Base-by-base conservation (phyloP, 768 basidiomycete genomes). In the Lentinula lateritia region DNA sequence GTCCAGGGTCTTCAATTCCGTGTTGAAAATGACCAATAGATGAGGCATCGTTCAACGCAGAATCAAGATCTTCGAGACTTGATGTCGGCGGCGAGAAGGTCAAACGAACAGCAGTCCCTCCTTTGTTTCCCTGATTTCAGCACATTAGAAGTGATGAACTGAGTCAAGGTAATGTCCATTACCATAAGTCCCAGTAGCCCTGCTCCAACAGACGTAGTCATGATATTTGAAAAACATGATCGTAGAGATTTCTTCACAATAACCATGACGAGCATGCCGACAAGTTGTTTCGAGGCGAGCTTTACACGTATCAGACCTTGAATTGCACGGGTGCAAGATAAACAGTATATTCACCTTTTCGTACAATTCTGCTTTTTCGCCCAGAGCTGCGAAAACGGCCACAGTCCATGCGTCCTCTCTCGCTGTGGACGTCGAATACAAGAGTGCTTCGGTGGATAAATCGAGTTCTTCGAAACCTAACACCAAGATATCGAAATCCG, bases 141-240 rank as follows among this genome's bases (percentile, higher is more conserved):
- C 23, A 4, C 32, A n/a, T 52, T 6, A 52, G 16, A 34, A 9
- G 50, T 57, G n/a, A 38, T 16, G 38, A 38, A 12, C 32, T 15
- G 15, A 53, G 23, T 20, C 6, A 0, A 16, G 43, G 10, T 6
- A 39, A 64, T 48, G 59, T 36, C 23, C 77, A 16, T 28, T 66
- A 89, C 91, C 88, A 94, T 86, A 36, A 92, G 74, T 42, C 90
- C 90, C 76, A 92, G 79, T 28, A 92, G 84, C 0, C 92, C 92
- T 2, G 87, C 82, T 5, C 87, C 90, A n/a, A 83, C 83, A 0
- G 80, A 73, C 18, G 78, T 72, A 6, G 78, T 79, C 61, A 71
- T 76, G 38, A 90, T 71, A 43, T 85, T 79, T 32, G 76, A 73
- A 63, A 93, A 88, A 63, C 80, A 81, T 3, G 67, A 36, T 6